Evolutionary conservation across 1,284 basidiomycete species (phyloP).

Genomic region (Fomitopsis betulina): DNA sequence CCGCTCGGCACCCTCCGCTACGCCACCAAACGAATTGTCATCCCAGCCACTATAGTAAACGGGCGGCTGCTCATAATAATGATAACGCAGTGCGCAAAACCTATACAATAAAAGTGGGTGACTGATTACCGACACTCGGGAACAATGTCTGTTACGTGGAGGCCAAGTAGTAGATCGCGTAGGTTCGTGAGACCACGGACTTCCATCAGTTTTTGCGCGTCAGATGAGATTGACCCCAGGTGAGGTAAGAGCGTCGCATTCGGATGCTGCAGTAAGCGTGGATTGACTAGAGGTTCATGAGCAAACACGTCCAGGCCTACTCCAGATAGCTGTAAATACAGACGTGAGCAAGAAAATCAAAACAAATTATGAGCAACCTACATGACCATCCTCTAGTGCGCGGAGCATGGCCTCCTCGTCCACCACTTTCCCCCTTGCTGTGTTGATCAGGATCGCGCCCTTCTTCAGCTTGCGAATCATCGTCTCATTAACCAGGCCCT

Average conservation of each 20-base stretch:
- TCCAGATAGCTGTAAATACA: conserved; percentile 55
- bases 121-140: conserved; percentile 42
- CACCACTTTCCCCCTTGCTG: conserved; percentile 86
- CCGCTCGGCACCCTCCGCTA: too few relatives aligned
- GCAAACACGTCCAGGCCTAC: conserved; percentile 91
- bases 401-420: conserved; percentile 85
- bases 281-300: conserved; percentile 83
- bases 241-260: conserved; percentile 86
- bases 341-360: not conserved
- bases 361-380: conserved; percentile 31
- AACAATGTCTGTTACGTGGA: conserved; percentile 62
- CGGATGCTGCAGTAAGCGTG: conserved; percentile 72
- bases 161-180: conserved; percentile 58
- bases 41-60: too few relatives aligned
- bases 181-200: conserved; percentile 74
- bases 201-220: conserved; percentile 82
- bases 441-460: conserved; percentile 83
- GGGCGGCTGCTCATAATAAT: too few relatives aligned
- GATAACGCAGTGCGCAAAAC: too few relatives aligned
- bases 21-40: too few relatives aligned
- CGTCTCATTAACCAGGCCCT: conserved; percentile 70
- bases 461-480: conserved; percentile 81
- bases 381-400: conserved; percentile 83
- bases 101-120: too few relatives aligned
- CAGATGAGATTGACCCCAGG: conserved; percentile 85